Conservation (phyloP, 192 early-diverging fungal species). For the Coemansia sp. region DNA sequence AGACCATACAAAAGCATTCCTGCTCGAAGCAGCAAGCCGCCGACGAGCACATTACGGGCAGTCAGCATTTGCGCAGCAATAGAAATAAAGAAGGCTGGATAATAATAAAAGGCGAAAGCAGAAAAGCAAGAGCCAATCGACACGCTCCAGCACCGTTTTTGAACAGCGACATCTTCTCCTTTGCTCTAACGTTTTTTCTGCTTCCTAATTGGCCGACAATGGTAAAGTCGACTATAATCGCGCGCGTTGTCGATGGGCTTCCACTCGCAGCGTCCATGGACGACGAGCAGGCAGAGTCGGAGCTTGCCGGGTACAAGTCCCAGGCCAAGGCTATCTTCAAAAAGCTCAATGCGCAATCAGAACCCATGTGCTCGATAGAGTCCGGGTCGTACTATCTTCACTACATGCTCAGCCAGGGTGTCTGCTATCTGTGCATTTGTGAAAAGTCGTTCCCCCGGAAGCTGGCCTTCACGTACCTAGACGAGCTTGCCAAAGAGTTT, state of each 20-base stretch:
- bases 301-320: conserved; percentile 88
- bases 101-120: not conserved
- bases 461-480: conserved; percentile 92
- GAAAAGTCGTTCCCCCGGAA: conserved; percentile 88
- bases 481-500: conserved; percentile 94
- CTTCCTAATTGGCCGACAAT: conserved; percentile 58
- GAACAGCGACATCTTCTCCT: too few species aligned
- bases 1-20: conserved; percentile 76
- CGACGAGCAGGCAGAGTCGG: conserved; percentile 76
- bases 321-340: conserved; percentile 94
- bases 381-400: conserved; percentile 87
- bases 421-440: conserved; percentile 93
- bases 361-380: conserved; percentile 92
- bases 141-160: too few species aligned
- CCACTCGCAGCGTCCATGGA: conserved; percentile 95
- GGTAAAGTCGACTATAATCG: conserved; percentile 94
- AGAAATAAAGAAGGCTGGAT: not conserved
- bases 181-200: too few species aligned
- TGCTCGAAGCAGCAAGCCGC: conserved; percentile 58
- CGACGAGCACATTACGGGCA: conserved; percentile 27
- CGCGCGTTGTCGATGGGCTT: conserved; percentile 87
- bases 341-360: conserved; percentile 78
- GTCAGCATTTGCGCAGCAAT: conserved; percentile 24
- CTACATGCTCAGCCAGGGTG: conserved; percentile 90
- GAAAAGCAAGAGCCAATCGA: not conserved